These are phyloP conservation scores for Eimeria acervulina DNA, from an alignment of 169 alveolate genomes.

Conservation along the genomic window DNA sequence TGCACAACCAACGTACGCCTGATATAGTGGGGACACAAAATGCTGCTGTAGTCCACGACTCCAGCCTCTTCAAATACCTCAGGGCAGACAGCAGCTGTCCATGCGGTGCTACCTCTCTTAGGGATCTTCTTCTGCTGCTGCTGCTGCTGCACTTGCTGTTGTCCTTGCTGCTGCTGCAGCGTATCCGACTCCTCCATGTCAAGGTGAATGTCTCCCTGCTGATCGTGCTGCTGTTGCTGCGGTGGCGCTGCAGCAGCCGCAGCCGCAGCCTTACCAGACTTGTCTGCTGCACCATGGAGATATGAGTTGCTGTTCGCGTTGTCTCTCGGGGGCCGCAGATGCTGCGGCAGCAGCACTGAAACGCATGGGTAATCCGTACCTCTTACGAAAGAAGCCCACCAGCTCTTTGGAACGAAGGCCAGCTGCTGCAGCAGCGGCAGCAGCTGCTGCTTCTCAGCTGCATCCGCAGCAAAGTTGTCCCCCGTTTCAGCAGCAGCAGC, in stretches of 20 bases:
- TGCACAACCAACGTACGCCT: slow-evolving; percentile 31
- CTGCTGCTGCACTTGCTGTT: slow-evolving; percentile 36
- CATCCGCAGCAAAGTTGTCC: slow-evolving; percentile 7
- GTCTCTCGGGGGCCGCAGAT: slow-evolving; percentile 58
- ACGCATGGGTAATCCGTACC: slow-evolving; percentile 75
- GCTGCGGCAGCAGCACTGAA: slow-evolving; percentile 56
- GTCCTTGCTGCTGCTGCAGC: not conserved
- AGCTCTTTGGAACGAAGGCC: slow-evolving; percentile 67
- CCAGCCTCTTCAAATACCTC: slow-evolving; percentile 47
- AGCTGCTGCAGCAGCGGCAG: slow-evolving; percentile 71
- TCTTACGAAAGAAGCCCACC: slow-evolving; percentile 70
- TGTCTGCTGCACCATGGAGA: slow-evolving; percentile 17
- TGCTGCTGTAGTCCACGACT: slow-evolving; percentile 76
- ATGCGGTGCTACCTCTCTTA: slow-evolving; percentile 63
- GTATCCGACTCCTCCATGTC: slow-evolving; percentile 9
- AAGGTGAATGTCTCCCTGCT: slow-evolving; percentile 3
- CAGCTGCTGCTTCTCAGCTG: slow-evolving; percentile 73
- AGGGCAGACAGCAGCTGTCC: slow-evolving; percentile 64
- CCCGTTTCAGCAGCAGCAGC: slow-evolving; percentile 45
- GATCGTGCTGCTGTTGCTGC: slow-evolving; percentile 26
- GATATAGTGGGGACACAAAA: slow-evolving; percentile 74
- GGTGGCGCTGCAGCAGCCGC: not conserved
- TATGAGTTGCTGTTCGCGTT: slow-evolving; percentile 45
- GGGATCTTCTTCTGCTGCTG: slow-evolving; percentile 38
- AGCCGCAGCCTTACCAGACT: not conserved